A percentile compares a stretch with the other conserved stretches of the same genome.
Evolutionary conservation across 129 eudicot genomes (phyloP).

Genomic region (Daucus carota): DNA sequence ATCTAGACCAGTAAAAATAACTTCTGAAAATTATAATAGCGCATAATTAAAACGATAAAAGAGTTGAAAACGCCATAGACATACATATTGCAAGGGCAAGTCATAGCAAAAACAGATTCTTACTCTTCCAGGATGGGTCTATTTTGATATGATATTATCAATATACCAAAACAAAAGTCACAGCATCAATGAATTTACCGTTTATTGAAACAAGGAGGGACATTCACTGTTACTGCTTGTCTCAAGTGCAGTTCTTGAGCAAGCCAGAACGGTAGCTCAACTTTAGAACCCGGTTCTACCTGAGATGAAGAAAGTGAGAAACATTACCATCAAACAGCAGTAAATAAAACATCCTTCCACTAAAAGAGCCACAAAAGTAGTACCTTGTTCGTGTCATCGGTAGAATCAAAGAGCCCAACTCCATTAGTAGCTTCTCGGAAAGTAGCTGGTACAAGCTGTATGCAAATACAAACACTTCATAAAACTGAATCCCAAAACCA

Average conservation of each 20-base stretch:
- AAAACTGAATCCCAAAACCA: background rate
- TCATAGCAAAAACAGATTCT: too few species aligned
- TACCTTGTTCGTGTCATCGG: conserved; percentile 75
- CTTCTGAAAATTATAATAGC: background rate
- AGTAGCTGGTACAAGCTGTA: conserved; percentile 63
- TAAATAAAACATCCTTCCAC: too few species aligned
- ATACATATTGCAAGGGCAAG: too few species aligned
- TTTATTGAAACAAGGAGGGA: conserved; percentile 75
- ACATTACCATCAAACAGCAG: too few species aligned
- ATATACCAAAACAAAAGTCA: background rate
- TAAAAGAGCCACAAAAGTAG: background rate
- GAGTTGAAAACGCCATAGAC: background rate
- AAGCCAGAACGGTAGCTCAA: conserved; percentile 86
- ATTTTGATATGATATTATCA: too few species aligned
- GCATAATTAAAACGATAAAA: background rate
- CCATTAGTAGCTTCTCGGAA: conserved; percentile 64
- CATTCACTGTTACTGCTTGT: conserved; percentile 44
- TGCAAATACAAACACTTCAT: background rate
- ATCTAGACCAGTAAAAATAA: background rate
- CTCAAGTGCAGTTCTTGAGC: conserved; percentile 66
- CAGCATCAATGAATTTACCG: conserved; percentile 30
- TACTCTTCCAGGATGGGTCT: too few species aligned
- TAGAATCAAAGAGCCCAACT: conserved; percentile 71
- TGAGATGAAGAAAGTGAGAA: conserved; percentile 22
- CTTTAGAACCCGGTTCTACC: conserved; percentile 81